A percentile compares a stretch with the other conserved stretches of the same genome.
Conservation (phyloP, 2,329 filamentous ascomycete genomes). For the Stenocarpella maydis region DNA sequence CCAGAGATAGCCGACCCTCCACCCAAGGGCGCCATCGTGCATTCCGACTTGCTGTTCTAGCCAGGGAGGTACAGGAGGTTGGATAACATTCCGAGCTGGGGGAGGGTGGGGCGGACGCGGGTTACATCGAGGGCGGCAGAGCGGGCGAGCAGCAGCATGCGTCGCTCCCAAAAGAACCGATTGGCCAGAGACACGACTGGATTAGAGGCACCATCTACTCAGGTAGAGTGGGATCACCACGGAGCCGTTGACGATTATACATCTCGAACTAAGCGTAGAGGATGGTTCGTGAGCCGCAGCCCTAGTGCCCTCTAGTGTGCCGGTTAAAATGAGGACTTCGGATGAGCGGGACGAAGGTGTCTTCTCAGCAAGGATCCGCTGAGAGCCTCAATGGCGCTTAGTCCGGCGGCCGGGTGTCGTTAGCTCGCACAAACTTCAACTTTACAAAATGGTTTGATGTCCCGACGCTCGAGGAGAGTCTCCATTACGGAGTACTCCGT, state of each 20-base stretch:
- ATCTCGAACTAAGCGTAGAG: background rate
- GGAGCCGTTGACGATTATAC: slow-evolving; percentile 11
- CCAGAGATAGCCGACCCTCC: slow-evolving; percentile 26
- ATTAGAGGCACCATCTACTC: slow-evolving; percentile 10
- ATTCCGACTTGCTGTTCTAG: background rate
- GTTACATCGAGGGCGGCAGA: slow-evolving; percentile 30
- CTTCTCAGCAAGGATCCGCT: slow-evolving; percentile 12
- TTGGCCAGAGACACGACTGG: background rate
- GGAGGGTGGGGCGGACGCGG: background rate
- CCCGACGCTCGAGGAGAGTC: background rate
- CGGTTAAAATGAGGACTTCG: slow-evolving; percentile 15
- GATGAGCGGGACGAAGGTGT: slow-evolving; percentile 21
- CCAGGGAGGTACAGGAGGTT: slow-evolving; percentile 7
- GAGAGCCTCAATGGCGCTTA: slow-evolving; percentile 21
- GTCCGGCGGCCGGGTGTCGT: background rate
- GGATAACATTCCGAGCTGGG: background rate
- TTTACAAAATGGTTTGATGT: slow-evolving; percentile 13
- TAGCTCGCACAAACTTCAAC: background rate
- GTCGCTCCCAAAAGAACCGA: background rate
- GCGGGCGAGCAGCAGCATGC: background rate
- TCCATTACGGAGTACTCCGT: too few species aligned
- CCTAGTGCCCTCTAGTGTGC: slow-evolving; percentile 6
- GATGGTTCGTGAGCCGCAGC: slow-evolving; percentile 17
- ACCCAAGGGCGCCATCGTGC: background rate
- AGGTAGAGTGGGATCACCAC: slow-evolving; percentile 24